Conservation (phyloP, 192 early-diverging fungal genomes). For the Dispira simplex region DNA sequence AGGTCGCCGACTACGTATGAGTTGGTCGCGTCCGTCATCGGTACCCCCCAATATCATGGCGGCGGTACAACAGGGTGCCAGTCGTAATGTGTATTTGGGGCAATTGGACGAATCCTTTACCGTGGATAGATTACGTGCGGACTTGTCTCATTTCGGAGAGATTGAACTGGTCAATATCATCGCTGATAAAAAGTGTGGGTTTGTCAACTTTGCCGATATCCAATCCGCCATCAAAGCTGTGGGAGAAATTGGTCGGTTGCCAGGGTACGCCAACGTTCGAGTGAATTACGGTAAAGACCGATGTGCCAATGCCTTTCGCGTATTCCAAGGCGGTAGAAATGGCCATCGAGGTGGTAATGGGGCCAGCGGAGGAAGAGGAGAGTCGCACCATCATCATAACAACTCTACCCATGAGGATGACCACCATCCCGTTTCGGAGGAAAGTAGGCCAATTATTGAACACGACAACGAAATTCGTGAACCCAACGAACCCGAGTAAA, state of each 20-base stretch:
- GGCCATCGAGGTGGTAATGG: too few species aligned
- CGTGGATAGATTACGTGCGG: constrained; percentile 50
- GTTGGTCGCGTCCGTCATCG: constrained; percentile 59
- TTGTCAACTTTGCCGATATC: constrained; percentile 77
- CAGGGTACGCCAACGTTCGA: constrained; percentile 38
- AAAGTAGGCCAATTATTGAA: too few species aligned
- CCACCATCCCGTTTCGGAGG: too few species aligned
- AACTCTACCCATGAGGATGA: too few species aligned
- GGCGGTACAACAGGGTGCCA: constrained; percentile 44
- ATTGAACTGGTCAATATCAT: constrained; percentile 76
- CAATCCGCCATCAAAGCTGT: constrained; percentile 58
- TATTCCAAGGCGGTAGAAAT: too few species aligned
- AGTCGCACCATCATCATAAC: too few species aligned
- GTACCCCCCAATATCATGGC: constrained; percentile 33
- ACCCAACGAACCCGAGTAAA: too few species aligned
- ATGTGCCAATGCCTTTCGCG: constrained; percentile 57
- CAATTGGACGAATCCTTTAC: constrained; percentile 41
- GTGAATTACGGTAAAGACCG: constrained; percentile 83
- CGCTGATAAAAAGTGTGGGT: constrained; percentile 67
- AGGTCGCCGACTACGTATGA: constrained; percentile 56
- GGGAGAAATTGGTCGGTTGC: constrained; percentile 35
- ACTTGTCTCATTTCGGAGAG: constrained; percentile 76
- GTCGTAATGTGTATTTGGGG: constrained; percentile 73
- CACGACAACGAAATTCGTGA: too few species aligned
- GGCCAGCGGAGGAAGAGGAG: too few species aligned